Evolutionary conservation across 805 yeast species (phyloP).

Genomic region (Ogataea paradorogensis): DNA sequence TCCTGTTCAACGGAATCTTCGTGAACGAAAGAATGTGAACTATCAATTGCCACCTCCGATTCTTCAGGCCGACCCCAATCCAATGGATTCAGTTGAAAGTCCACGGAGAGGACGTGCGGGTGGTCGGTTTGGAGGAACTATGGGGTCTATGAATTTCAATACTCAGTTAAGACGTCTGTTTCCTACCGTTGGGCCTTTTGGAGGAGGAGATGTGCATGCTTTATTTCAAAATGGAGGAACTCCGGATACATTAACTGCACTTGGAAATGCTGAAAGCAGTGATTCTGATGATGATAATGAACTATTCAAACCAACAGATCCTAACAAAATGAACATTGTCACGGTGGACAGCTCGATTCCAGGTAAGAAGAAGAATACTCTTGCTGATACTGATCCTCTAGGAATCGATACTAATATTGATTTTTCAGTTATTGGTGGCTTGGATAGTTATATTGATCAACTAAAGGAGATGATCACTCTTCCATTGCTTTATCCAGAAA

Average conservation of each 20-base stretch:
- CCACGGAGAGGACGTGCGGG: slow-evolving; percentile 4
- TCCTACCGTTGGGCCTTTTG: slow-evolving; percentile 97
- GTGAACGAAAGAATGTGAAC: slow-evolving; percentile 71
- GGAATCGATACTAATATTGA: slow-evolving; percentile 68
- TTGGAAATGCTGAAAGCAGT: slow-evolving; percentile 41
- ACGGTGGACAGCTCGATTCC: slow-evolving; percentile 17
- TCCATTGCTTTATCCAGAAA: slow-evolving; percentile 90
- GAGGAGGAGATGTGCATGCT: slow-evolving; percentile 90
- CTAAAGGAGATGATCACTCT: slow-evolving; percentile 95
- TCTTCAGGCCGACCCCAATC: slow-evolving; percentile 36
- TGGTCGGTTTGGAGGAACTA: neutral
- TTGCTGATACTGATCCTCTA: slow-evolving; percentile 90
- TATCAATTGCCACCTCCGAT: slow-evolving; percentile 85
- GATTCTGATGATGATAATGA: slow-evolving; percentile 49
- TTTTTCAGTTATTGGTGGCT: slow-evolving; percentile 82
- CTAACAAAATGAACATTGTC: slow-evolving; percentile 24
- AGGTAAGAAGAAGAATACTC: slow-evolving; percentile 49
- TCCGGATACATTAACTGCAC: slow-evolving; percentile 40
- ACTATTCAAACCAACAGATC: slow-evolving; percentile 33
- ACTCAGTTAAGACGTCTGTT: slow-evolving; percentile 66
- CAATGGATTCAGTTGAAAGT: neutral
- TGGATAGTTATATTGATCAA: slow-evolving; percentile 86
- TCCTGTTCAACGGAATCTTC: slow-evolving; percentile 47
- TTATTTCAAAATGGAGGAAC: slow-evolving; percentile 64
- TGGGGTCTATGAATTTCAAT: neutral